A percentile compares a stretch with the other conserved stretches of the same genome.
Evolutionary conservation across 2,329 filamentous ascomycete species (phyloP).

Genomic region (Aureobasidium mangrovei): DNA sequence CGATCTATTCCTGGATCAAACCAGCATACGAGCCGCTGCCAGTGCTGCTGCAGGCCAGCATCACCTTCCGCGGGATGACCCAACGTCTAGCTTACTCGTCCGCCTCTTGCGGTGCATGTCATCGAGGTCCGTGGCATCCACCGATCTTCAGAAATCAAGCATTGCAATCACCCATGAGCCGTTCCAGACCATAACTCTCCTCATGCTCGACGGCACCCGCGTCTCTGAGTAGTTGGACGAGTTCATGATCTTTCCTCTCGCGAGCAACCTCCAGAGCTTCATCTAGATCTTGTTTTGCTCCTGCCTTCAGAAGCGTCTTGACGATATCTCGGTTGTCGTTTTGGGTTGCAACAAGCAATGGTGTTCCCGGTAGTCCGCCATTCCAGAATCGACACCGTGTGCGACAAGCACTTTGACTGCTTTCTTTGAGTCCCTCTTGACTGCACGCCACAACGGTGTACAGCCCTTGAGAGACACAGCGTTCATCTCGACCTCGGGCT

Average conservation of each 20-base stretch:
- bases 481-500: not conserved
- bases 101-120: too few species aligned
- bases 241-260: not conserved
- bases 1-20: too few species aligned
- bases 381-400: not conserved
- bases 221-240: not conserved
- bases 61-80: too few species aligned
- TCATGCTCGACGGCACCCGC: not conserved
- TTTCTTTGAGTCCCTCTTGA: not conserved
- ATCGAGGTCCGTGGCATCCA: too few species aligned
- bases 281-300: not conserved
- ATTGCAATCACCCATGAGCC: not conserved
- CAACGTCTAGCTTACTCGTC: too few species aligned
- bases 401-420: not conserved
- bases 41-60: too few species aligned
- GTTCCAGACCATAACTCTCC: not conserved
- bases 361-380: not conserved
- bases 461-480: not conserved
- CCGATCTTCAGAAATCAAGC: too few species aligned
- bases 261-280: not conserved
- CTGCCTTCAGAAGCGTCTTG: not conserved
- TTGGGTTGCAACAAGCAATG: not conserved
- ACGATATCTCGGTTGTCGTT: not conserved
- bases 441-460: not conserved
- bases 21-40: too few species aligned